phyloP scores from a whole-genome alignment of 2,329 filamentous ascomycete genomes.

The Neopestalotiopsis rosae region DNA sequence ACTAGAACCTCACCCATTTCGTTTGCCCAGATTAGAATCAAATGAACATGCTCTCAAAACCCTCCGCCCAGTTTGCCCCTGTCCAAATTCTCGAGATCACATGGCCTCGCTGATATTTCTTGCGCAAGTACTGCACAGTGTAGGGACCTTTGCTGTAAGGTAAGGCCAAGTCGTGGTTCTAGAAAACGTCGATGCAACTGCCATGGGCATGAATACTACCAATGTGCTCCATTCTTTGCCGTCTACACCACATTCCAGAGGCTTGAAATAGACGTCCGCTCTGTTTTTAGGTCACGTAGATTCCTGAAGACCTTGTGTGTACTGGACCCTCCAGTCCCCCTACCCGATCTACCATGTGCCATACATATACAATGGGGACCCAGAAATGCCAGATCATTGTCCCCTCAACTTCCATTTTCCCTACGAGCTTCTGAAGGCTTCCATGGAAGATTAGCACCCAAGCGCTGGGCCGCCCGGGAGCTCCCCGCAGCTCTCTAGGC shows the following conservation, averaged over 20 bases:
- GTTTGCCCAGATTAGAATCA: neutral
- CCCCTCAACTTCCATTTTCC: neutral
- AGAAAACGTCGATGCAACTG: neutral
- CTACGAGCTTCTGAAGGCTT: conserved; percentile 12
- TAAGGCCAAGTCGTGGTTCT: neutral
- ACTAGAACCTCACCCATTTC: neutral
- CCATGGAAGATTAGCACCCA: conserved; percentile 13
- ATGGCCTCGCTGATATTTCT: neutral
- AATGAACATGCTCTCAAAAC: neutral
- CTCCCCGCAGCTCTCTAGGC: conserved; percentile 6
- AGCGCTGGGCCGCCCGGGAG: neutral
- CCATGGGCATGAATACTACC: no score
- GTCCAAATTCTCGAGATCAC: neutral
- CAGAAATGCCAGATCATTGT: neutral
- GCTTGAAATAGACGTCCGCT: no score
- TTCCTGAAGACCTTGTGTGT: no score
- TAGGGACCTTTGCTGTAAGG: neutral
- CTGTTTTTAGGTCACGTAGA: no score
- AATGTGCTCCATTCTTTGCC: no score
- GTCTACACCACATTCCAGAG: no score
- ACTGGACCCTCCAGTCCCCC: neutral
- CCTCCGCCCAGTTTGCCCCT: neutral
- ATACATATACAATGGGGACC: neutral
- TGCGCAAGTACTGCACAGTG: neutral
- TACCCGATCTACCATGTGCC: neutral